Base-by-base conservation (phyloP, 345 rosid species). In the Fremontodendron californicum region DNA sequence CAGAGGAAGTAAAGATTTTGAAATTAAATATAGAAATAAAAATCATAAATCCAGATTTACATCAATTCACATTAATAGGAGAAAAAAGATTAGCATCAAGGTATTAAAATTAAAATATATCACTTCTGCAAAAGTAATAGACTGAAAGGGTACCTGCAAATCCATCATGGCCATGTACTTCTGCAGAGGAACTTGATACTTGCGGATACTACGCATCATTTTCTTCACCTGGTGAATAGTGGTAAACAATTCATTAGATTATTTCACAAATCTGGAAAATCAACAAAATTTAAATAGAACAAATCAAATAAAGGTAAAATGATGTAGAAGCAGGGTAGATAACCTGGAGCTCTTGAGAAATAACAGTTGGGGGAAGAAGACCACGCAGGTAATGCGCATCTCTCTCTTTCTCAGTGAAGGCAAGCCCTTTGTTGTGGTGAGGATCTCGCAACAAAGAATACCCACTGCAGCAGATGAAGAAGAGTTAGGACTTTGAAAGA, bases 131-230 rank as follows among this genome's bases (percentile, higher is more conserved):
- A 19, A 19, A 45, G 49, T 2, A 15, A 10, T 6, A 7, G 60
- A 68, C 52, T 3, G 6, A 40, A 78, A 9, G 0, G 49, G 0
- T 81, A 92, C 98, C 94, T 93, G 98, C 84, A 94, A 92, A 85
- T 94, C 98, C 97, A 91, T 93, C 98, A 93, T 91, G 74, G 91
- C 90, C 97, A 93, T 88, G 84, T 91, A 94, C 85, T 83, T 94
- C 86, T 94, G 98, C 69, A 94, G 76, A 7, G 98, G 98, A 80
- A 94, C 87, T 85, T 91, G 90, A 82, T 94, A 94, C 69, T 91
- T 89, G 48, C 97, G 94, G 76, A 94, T 86, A 69, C 80, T 93
- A 66, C 88, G 94, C 94, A 94, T 88, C 86, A 94, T 73, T 80
- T 94, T 94, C 85, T 91, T 93, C 79, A 91, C 95, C 98, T 94